Percentiles rank a stretch among this genome's conserved stretches.
These are phyloP conservation scores for Wilcoxina mikolae DNA, from an alignment of 495 filamentous ascomycete species.

Conservation along the genomic window DNA sequence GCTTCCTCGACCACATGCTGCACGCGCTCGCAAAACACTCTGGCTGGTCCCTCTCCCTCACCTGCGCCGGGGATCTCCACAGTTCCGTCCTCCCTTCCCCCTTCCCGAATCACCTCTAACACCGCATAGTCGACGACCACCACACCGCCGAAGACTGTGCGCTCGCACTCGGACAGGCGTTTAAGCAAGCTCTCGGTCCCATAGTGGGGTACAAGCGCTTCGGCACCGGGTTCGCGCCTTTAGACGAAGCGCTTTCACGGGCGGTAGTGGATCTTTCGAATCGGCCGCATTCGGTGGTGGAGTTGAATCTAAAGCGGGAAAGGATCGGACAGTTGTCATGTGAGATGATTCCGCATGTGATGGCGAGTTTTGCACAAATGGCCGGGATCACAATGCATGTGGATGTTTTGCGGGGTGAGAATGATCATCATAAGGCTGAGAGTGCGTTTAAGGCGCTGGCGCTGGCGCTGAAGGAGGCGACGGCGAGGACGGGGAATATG, in stretches of 20 bases:
- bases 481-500: constrained; percentile 52
- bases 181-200: constrained; percentile 58
- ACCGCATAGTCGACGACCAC: constrained; percentile 75
- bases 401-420: constrained; percentile 70
- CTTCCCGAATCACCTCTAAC: constrained; percentile 1
- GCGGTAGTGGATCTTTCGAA: constrained; percentile 90
- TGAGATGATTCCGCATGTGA: constrained; percentile 94
- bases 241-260: constrained; percentile 87
- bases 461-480: constrained; percentile 64
- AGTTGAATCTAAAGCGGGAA: constrained; percentile 70
- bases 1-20: constrained; percentile 98
- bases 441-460: constrained; percentile 95
- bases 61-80: constrained; percentile 75
- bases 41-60: constrained; percentile 73
- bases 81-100: constrained; percentile 37
- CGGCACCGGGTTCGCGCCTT: constrained; percentile 75
- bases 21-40: constrained; percentile 92
- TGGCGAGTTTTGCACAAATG: constrained; percentile 83
- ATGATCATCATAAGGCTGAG: constrained; percentile 94
- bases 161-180: constrained; percentile 75
- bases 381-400: constrained; percentile 89
- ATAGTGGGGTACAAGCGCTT: constrained; percentile 75
- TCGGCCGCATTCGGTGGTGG: constrained; percentile 67
- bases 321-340: constrained; percentile 84
- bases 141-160: constrained; percentile 94